These are phyloP conservation scores for Mrakia frigida DNA, from an alignment of 768 basidiomycete genomes.

Conservation along the genomic window DNA sequence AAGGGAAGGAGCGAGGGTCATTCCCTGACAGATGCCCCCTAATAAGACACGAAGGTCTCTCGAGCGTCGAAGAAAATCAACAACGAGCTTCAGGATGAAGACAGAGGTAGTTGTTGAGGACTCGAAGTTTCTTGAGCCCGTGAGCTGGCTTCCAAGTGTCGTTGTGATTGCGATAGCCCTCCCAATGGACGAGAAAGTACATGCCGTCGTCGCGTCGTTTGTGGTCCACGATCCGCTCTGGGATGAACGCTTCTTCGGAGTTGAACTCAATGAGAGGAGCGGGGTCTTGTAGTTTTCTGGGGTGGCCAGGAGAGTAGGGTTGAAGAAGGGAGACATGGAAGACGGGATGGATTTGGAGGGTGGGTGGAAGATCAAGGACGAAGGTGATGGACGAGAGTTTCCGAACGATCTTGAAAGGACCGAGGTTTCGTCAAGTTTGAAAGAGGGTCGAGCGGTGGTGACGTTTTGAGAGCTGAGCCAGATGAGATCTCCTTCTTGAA, in stretches of 20 bases:
- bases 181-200: constrained; percentile 5
- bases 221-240: neutral
- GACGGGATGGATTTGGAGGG: constrained; percentile 10
- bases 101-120: neutral
- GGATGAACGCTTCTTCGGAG: neutral
- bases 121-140: neutral
- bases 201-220: neutral
- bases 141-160: constrained; percentile 2
- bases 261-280: neutral
- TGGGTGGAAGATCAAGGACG: no score
- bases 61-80: neutral
- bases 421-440: neutral
- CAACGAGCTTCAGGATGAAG: neutral
- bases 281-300: neutral
- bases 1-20: no score
- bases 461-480: constrained; percentile 32
- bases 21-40: neutral
- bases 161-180: neutral
- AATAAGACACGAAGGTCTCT: constrained; percentile 1
- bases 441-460: neutral
- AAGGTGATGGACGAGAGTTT: no score
- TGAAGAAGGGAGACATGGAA: constrained; percentile 10
- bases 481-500: constrained; percentile 34
- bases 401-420: neutral
- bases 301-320: constrained; percentile 1